phyloP scores from a whole-genome alignment of 2,329 filamentous ascomycete genomes.

The Phialophora expanda region DNA sequence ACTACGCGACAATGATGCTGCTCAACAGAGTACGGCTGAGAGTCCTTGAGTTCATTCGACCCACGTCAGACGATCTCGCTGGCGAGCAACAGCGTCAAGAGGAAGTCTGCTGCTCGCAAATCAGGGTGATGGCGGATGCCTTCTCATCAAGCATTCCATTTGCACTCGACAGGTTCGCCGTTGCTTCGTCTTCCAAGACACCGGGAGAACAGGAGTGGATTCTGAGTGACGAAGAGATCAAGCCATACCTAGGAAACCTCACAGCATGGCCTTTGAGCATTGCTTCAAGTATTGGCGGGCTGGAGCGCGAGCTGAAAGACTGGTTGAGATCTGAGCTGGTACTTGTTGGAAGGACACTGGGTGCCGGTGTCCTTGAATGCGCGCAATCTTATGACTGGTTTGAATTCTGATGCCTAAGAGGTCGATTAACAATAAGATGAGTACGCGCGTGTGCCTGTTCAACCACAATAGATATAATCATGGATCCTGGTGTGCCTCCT shows the following conservation, averaged over 20 bases:
- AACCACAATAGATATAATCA: no score
- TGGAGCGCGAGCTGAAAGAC: slow-evolving; percentile 4
- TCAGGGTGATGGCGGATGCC: slow-evolving; percentile 15
- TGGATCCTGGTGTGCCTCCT: no score
- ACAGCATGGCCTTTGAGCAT: slow-evolving; percentile 24
- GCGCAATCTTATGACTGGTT: neutral
- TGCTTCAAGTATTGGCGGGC: slow-evolving; percentile 17
- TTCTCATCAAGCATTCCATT: slow-evolving; percentile 26
- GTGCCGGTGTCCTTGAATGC: slow-evolving; percentile 10
- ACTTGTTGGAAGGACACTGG: slow-evolving; percentile 10
- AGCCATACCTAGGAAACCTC: slow-evolving; percentile 19
- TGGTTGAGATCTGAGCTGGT: slow-evolving; percentile 17
- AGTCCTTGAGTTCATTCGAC: slow-evolving; percentile 32
- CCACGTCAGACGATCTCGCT: slow-evolving; percentile 32
- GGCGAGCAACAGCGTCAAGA: slow-evolving; percentile 19
- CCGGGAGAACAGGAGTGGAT: neutral
- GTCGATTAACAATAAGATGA: neutral
- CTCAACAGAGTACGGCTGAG: slow-evolving; percentile 38
- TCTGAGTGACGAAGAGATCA: slow-evolving; percentile 10
- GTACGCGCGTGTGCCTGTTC: no score
- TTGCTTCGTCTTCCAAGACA: neutral
- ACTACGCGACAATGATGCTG: slow-evolving; percentile 41
- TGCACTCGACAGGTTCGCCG: slow-evolving; percentile 16
- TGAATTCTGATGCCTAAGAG: neutral
- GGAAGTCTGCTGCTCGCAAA: slow-evolving; percentile 7